Evolutionary conservation across 2,329 filamentous ascomycete species (phyloP), one percentile per base, ranked within the genome.

Genomic region (Trichoderma sp.): DNA sequence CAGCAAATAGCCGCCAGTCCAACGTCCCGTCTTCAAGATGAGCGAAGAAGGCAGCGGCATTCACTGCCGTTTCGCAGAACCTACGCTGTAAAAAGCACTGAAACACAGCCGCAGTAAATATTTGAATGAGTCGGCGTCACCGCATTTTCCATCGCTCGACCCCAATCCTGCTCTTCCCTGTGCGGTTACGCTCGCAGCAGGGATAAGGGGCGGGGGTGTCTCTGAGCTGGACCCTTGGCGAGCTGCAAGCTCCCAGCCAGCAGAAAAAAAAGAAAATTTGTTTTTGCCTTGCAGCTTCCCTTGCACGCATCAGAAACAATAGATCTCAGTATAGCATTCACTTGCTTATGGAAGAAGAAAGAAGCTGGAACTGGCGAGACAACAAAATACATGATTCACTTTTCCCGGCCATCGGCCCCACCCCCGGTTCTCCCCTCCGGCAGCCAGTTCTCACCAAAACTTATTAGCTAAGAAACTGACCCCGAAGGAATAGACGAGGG

Each of bases 71-170:
- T 19, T 65, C 24, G 33, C 62, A 16, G 8, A 57, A 29, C 31
- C 53, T 37, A 24, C 55, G 49, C 16, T 11, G 21, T 55, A n/a
- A n/a, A 24, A 58, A 27, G 3, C 14, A 10, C 40, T 52, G 33
- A 2, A 21, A 21, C n/a, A 49, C 5, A 40, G 40, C 4, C 33
- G 33, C 33, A 6, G 24, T 21, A 31, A 21, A 6, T 24, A 21
- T 31, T 11, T 62, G 29, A 27, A 52, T 52, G 29, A 67, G 47
- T 49, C 64, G 64, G 64, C 64, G 64, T 67, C 64, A 67, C 64
- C 64, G 64, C 64, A 67, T 67, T 67, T 67, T 67, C 55, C 55
- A 66, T 37, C 40, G 55, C 29, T 37, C n/a, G 40, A 52, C 63
- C 31, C 52, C 19, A 19, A 57, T 57, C n/a, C 57, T 14, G 35